Evolutionary conservation across 148 eudicot genomes (phyloP).

Genomic region (Euryodendron excelsum): DNA sequence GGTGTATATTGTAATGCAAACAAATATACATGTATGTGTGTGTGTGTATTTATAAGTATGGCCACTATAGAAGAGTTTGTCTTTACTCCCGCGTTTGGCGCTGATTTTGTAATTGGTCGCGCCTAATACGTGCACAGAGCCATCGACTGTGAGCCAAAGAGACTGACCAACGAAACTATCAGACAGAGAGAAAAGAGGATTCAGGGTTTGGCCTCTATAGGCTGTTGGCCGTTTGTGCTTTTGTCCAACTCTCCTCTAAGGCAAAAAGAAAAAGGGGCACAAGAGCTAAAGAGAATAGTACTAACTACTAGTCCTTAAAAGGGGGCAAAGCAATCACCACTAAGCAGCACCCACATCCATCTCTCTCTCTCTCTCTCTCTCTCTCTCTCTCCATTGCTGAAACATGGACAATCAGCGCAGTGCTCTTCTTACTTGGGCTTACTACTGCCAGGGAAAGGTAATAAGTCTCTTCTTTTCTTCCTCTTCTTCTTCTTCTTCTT

Average conservation of each 20-base stretch:
- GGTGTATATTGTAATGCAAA: too few species aligned
- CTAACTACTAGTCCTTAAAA: conserved; percentile 8
- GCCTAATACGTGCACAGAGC: conserved; percentile 9
- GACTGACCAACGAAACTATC: conserved; percentile 6
- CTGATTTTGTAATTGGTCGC: conserved; percentile 17
- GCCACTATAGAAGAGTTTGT: conserved; percentile 8
- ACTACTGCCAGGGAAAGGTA: conserved; percentile 48
- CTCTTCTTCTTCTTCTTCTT: too few species aligned
- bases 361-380: conserved; percentile 10
- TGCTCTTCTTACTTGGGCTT: conserved; percentile 41
- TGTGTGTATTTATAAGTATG: neutral
- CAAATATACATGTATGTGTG: too few species aligned
- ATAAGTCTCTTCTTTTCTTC: neutral
- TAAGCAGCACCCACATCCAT: conserved; percentile 4
- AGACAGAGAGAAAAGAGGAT: neutral
- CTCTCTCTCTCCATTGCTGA: neutral
- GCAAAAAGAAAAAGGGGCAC: neutral
- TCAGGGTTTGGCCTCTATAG: neutral
- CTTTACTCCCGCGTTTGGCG: conserved; percentile 43
- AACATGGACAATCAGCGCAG: conserved; percentile 37
- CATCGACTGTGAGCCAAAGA: neutral
- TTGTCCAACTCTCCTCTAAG: conserved; percentile 12
- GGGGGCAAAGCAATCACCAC: conserved; percentile 1
- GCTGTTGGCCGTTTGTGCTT: conserved; percentile 25
- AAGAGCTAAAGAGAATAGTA: conserved; percentile 2